A percentile compares a stretch with the other conserved stretches of the same genome.
Evolutionary conservation across 2,329 filamentous ascomycete genomes (phyloP).

Genomic region (Fusarium phyllophilum): DNA sequence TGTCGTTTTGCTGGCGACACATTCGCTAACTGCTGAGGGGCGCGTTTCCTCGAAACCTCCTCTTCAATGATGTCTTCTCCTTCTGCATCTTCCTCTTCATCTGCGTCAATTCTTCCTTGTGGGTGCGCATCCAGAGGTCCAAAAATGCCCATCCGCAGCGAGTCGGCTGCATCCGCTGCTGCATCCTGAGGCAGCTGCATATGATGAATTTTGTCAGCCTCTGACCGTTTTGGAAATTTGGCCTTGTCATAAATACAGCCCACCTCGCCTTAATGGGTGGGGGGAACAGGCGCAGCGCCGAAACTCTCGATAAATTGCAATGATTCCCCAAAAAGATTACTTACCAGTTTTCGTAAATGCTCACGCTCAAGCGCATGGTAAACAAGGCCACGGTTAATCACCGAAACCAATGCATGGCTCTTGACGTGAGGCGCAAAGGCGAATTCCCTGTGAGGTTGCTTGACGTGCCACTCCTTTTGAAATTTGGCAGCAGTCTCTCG

Average conservation of each 20-base stretch:
- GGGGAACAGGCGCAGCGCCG: conserved; percentile 14
- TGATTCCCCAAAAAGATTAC: conserved; percentile 20
- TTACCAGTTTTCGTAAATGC: conserved; percentile 62
- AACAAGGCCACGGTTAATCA: conserved; percentile 71
- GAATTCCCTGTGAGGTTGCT: conserved; percentile 70
- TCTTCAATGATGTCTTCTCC: conserved; percentile 49
- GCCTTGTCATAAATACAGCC: conserved; percentile 28
- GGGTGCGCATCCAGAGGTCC: conserved; percentile 63
- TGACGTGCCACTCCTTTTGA: conserved; percentile 74
- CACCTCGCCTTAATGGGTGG: conserved; percentile 16
- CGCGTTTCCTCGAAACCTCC: conserved; percentile 62
- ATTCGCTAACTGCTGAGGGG: conserved; percentile 60
- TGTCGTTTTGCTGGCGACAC: conserved; percentile 68
- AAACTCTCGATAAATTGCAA: conserved; percentile 15
- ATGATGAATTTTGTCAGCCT: conserved; percentile 37
- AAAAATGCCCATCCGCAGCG: conserved; percentile 64
- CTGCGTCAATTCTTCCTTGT: conserved; percentile 54
- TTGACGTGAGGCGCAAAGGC: conserved; percentile 73
- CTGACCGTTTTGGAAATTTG: conserved; percentile 36
- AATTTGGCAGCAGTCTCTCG: conserved; percentile 74
- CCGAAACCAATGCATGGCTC: conserved; percentile 70
- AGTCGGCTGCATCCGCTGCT: conserved; percentile 58
- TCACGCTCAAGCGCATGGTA: conserved; percentile 70
- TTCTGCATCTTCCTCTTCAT: conserved; percentile 52
- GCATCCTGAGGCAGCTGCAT: conserved; percentile 62